Percentiles rank a stretch among this genome's conserved stretches.
These are phyloP conservation scores for Flaveria linearis DNA, from an alignment of 129 eudicot genomes.

Conservation along the genomic window DNA sequence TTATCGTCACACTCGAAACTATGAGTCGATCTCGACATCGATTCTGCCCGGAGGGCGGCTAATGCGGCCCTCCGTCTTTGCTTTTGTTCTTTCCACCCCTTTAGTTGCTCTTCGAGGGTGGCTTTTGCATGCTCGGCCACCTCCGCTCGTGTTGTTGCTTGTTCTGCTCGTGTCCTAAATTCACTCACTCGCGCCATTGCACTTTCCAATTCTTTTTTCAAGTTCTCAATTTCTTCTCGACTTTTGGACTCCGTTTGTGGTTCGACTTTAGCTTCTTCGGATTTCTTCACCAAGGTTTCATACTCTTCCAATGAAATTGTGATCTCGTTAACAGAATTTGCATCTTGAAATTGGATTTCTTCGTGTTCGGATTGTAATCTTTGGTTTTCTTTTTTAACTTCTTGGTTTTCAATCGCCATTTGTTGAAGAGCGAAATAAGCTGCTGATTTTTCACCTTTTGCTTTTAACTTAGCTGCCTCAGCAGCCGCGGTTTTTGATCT, in stretches of 20 bases:
- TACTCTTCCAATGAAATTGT: constrained; percentile 45
- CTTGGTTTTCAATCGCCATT: constrained; percentile 52
- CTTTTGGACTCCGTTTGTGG: constrained; percentile 13
- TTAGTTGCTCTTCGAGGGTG: constrained; percentile 54
- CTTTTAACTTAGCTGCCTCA: constrained; percentile 54
- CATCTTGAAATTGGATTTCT: constrained; percentile 26
- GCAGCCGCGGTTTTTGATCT: constrained; percentile 53
- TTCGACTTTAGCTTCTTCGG: constrained; percentile 28
- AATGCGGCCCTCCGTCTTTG: constrained; percentile 60
- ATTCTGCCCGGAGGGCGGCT: constrained; percentile 60
- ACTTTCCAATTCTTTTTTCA: constrained; percentile 54
- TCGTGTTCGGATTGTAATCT: constrained; percentile 34
- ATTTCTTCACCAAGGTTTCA: constrained; percentile 36
- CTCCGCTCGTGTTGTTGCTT: constrained; percentile 68
- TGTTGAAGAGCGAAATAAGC: constrained; percentile 54
- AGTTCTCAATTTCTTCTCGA: constrained; percentile 23
- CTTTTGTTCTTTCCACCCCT: constrained; percentile 49
- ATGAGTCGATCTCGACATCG: constrained; percentile 38
- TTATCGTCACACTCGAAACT: constrained; percentile 40
- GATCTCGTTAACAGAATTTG: constrained; percentile 21
- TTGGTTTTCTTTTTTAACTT: constrained; percentile 45
- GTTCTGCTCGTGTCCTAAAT: constrained; percentile 65
- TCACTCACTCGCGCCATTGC: constrained; percentile 49
- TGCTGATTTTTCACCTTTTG: constrained; percentile 50
- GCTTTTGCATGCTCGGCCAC: constrained; percentile 63